Base-by-base conservation (phyloP, 257 asterid genomes). In the Salvia rosmarinus region DNA sequence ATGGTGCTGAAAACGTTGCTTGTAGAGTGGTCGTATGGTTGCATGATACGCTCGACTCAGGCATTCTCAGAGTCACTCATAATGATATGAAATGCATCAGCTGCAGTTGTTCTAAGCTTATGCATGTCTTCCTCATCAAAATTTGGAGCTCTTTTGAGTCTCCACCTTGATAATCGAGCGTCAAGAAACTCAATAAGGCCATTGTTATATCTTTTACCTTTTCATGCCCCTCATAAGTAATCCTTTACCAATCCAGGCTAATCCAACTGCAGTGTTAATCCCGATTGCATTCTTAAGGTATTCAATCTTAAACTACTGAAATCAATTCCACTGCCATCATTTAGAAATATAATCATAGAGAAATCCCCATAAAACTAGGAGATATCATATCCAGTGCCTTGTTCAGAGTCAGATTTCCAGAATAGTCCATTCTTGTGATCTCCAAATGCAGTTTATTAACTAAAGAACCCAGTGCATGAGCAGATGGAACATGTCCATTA, bases 241-340 rank as follows among this genome's bases (percentile, higher is more conserved):
- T 50, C 98, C 99, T 86, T 95, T 95, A 58, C 96, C 96, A 74
- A 91, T 80, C 99, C 99, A 95, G 71, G 98, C 96, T 73, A 95
- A 84, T 67, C 98, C 98, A 79, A 77, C 56, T 79, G 88, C 70
- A 39, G 83, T 76, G 73, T 81, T 78, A 75, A 80, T 64, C 77
- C 79, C 78, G 1, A 62, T 23, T 84, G 75, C 47, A 69, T 32
- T 75, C 77, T 67, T 67, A 66, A 25, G 57, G 72, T 77, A 72
- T 66, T 67, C 71, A 82, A 66, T 64, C 81, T 84, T 74, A 78
- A 85, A 52, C 82, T 75, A 58, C 80, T 64, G 75, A 82, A 56
- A 73, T 72, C 73, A 74, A 81, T 70, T 64, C 71, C 82, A 64
- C 67, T 75, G 62, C 80, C 82, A 80, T 79, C 82, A 78, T 69